Base-by-base conservation (phyloP, 164 flowering plant genomes). In the Vitis rupestris region DNA sequence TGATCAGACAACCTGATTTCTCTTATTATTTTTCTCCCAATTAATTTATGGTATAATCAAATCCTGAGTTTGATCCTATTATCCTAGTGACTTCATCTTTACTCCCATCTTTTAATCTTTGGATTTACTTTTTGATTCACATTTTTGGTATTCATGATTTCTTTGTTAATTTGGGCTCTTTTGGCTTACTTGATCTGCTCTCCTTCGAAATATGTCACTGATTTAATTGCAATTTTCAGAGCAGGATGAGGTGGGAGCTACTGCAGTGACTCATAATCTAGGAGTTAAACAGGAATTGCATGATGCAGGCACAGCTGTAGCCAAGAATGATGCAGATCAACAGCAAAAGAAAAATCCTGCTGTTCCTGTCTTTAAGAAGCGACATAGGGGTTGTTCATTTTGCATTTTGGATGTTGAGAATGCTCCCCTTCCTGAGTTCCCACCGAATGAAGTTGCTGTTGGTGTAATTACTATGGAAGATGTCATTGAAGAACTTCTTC, bases 401-500 rank as follows among this genome's bases (percentile, higher is more conserved):
- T 94, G 96, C 83, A 91, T 91, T 75, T 71, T 91, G 75, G 98
- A 94, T 73, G 72, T 91, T 72, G 92, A 86, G 55, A 86, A 85
- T 79, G 50, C 76, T 60, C 89, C 89, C 9, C 71, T 94, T 75
- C 95, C 97, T 19, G 87, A 79, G 68, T 87, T 83, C 73, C 84
- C 93, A 53, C 65, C 84, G 23, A 82, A 80, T 80, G 89, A 94
- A 78, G 85, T 76, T 63, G 97, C 87, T 51, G 95, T 92, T 62
- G 98, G 98, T 72, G 91, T 94, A 56, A 94, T 94, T 63, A 82
- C 93, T 63, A 92, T 94, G 98, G 98, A 92, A 74, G 98, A 94
- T 85, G 98, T 94, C 61, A 90, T 94, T 70, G 98, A 94, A 82
- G 98, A 94, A 79, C 97, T 94, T 83, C 92, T 94, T 75, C 97